Percentiles rank a stretch among this genome's conserved stretches.
Evolutionary conservation across 2,329 filamentous ascomycete genomes (phyloP).

Genomic region (Clonostachys byssicola): DNA sequence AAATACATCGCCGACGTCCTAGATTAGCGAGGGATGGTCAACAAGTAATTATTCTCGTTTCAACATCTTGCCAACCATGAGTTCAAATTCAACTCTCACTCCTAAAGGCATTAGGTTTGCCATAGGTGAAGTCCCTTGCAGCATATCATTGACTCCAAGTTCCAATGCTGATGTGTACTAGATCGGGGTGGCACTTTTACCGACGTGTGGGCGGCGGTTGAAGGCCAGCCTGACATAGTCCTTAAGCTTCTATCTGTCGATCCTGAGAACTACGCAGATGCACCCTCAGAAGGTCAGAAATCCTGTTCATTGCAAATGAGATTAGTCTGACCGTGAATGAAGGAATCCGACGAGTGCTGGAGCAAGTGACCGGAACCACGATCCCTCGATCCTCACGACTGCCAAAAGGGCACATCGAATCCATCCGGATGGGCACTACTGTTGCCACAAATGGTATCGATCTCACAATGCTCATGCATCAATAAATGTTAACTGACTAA

Average conservation of each 20-base stretch:
- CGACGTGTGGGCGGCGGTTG: constrained; percentile 4
- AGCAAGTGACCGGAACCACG: background rate
- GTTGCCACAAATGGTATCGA: constrained; percentile 62
- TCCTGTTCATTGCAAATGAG: constrained; percentile 11
- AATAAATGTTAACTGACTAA: constrained; percentile 64
- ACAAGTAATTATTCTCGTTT: too few relatives aligned
- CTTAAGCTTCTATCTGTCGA: constrained; percentile 1
- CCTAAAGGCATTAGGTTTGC: constrained; percentile 15
- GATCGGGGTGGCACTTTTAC: constrained; percentile 20
- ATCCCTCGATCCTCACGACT: constrained; percentile 26
- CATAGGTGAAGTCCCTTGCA: constrained; percentile 4
- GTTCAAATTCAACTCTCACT: background rate
- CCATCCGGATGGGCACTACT: constrained; percentile 72
- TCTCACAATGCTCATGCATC: constrained; percentile 25
- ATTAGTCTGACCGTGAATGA: constrained; percentile 6
- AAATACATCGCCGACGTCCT: too few relatives aligned
- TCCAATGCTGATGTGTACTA: background rate
- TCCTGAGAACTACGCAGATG: constrained; percentile 54
- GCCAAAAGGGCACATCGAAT: constrained; percentile 68
- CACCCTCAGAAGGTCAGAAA: constrained; percentile 60
- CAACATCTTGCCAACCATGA: background rate
- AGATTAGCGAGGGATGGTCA: too few relatives aligned
- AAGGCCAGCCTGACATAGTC: constrained; percentile 34
- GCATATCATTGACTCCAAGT: background rate
- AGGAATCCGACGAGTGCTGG: constrained; percentile 37